A percentile compares a stretch with the other conserved stretches of the same genome.
phyloP scores from a whole-genome alignment of 2,329 filamentous ascomycete genomes.

The Colletotrichum cereale region DNA sequence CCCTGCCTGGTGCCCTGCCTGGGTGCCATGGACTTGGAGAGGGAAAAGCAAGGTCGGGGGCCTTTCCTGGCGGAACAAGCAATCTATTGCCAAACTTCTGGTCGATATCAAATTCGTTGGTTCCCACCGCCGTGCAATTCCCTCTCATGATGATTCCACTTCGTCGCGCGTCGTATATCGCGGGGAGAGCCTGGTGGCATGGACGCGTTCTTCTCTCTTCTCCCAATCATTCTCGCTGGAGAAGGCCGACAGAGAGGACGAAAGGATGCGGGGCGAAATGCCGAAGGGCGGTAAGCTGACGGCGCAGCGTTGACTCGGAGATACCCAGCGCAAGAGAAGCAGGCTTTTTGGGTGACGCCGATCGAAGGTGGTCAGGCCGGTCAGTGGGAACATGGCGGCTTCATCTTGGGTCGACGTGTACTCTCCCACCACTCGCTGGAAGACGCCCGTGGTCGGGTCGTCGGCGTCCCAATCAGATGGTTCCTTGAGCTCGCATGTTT shows the following conservation, averaged over 20 bases:
- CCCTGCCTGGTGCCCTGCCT: not conserved
- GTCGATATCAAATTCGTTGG: not conserved
- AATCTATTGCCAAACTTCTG: not conserved
- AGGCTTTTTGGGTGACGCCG: not conserved
- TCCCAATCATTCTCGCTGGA: not conserved
- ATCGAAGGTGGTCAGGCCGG: not conserved
- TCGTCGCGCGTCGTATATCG: not conserved
- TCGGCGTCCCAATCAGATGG: slow-evolving; percentile 8
- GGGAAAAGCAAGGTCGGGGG: not conserved
- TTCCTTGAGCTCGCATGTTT: not conserved
- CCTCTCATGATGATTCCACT: slow-evolving; percentile 15
- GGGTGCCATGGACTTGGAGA: not conserved
- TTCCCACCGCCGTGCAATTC: slow-evolving; percentile 13
- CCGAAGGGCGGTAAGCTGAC: slow-evolving; percentile 36
- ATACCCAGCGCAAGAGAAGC: not conserved
- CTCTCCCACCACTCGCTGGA: not conserved
- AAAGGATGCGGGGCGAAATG: slow-evolving; percentile 3
- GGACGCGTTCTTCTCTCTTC: not conserved
- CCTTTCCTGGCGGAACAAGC: not conserved
- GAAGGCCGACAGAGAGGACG: not conserved
- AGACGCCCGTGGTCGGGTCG: not conserved
- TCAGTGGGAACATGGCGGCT: not conserved
- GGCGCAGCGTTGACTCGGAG: not conserved
- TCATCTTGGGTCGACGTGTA: not conserved
- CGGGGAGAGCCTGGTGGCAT: not conserved